Conservation (phyloP, 805 yeast species). For the Maudiozyma bulderi region DNA sequence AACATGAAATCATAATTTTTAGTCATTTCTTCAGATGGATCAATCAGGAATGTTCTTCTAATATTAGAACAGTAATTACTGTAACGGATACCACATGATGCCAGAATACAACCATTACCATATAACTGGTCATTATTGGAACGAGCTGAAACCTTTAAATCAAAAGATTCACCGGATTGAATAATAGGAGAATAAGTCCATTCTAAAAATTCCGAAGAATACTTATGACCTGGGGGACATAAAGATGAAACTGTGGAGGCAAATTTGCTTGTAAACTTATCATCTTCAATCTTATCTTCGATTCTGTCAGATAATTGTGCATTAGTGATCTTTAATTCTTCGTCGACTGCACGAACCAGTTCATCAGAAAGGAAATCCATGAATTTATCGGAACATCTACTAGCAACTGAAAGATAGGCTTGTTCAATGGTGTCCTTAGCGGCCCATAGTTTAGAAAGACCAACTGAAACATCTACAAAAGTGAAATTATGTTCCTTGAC, state of each 20-base stretch:
- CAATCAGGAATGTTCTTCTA: conserved; percentile 81
- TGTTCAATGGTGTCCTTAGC: conserved; percentile 74
- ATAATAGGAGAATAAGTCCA: conserved; percentile 92
- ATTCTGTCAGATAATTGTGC: conserved; percentile 62
- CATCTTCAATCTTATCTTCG: conserved; percentile 74
- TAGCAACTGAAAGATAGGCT: conserved; percentile 52
- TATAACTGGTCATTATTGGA: conserved; percentile 55
- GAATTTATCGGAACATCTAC: conserved; percentile 67
- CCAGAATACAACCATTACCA: conserved; percentile 69
- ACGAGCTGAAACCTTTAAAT: conserved; percentile 73
- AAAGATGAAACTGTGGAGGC: conserved; percentile 37
- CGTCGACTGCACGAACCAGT: conserved; percentile 80
- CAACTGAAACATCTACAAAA: conserved; percentile 43
- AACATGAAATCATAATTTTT: conserved; percentile 68
- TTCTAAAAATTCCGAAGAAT: conserved; percentile 69
- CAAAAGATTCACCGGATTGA: conserved; percentile 81
- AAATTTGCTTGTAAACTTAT: conserved; percentile 49
- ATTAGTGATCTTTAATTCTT: conserved; percentile 69
- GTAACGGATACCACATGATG: conserved; percentile 80
- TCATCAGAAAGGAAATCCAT: conserved; percentile 80
- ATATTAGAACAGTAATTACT: conserved; percentile 82
- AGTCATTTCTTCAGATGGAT: conserved; percentile 74
- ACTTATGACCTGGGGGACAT: conserved; percentile 43
- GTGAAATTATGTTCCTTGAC: conserved; percentile 33
- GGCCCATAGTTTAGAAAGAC: conserved; percentile 52